phyloP scores from a whole-genome alignment of 805 yeast genomes.

The Torulaspora quercuum region DNA sequence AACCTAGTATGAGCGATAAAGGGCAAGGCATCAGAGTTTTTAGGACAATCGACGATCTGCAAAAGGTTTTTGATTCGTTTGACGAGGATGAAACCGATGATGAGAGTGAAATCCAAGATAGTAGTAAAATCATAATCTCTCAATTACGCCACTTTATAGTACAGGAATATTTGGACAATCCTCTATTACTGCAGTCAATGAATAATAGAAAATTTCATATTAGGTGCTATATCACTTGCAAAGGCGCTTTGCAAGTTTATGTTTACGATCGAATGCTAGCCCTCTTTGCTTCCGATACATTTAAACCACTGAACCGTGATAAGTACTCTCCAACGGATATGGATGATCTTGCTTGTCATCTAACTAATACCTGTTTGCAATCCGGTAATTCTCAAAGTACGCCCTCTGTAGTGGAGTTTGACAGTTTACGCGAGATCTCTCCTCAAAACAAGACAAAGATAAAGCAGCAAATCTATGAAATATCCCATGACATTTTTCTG shows the following conservation, averaged over 20 bases:
- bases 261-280: slow-evolving; percentile 80
- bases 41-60: slow-evolving; percentile 72
- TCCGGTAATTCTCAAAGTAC: slow-evolving; percentile 42
- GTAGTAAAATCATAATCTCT: slow-evolving; percentile 73
- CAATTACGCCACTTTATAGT: slow-evolving; percentile 88
- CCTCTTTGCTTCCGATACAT: slow-evolving; percentile 65
- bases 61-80: slow-evolving; percentile 76
- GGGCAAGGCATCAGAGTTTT: slow-evolving; percentile 94
- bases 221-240: slow-evolving; percentile 74
- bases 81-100: slow-evolving; percentile 69
- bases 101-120: slow-evolving; percentile 29
- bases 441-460: slow-evolving; percentile 41
- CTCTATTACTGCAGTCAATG: slow-evolving; percentile 61
- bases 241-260: slow-evolving; percentile 70
- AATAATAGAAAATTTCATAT: slow-evolving; percentile 80
- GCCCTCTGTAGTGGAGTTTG: slow-evolving; percentile 60
- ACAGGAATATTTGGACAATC: slow-evolving; percentile 71
- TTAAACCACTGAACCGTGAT: slow-evolving; percentile 36
- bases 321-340: slow-evolving; percentile 34
- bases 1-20: slow-evolving; percentile 95
- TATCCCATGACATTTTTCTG: slow-evolving; percentile 65
- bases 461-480: slow-evolving; percentile 52
- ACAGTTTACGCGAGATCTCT: slow-evolving; percentile 47
- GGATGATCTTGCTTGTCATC: slow-evolving; percentile 62
- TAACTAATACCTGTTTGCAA: slow-evolving; percentile 93